Base-by-base conservation (phyloP, 306 rosid species). In the Vicia villosa region DNA sequence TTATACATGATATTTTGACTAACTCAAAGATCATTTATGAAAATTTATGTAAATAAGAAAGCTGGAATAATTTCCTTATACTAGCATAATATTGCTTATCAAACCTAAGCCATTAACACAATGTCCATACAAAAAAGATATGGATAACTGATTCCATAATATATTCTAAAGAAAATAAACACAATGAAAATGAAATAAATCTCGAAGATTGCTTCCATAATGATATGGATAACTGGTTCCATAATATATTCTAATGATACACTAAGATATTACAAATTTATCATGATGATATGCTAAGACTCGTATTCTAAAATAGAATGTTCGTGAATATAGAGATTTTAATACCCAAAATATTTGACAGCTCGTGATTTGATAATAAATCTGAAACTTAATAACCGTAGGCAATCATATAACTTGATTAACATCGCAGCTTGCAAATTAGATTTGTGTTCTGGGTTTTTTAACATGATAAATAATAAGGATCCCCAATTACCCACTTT, bases 41-140 rank as follows among this genome's bases (percentile, higher is more conserved):
- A 54, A 54, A 51, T 47, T 63, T 49, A 21, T 47, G n/a, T 34
- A 22, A 32, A 42, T 7, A 45, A 3, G 43, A 51, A 72, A 62
- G 49, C 69, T 37, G 42, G 66, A 76, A 72, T 12, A 38, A 73
- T 32, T 62, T 73, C 74, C 74, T 16, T 14, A 51, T 51, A 65
- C 22, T 41, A 51, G 56, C 55, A 73, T 49, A 36, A 49, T 49
- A 21, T 22, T 36, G 47, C 58, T 32, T 10, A 37, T 20, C 38
- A 62, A 49, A 34, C 26, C 42, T 37, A 64, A 73, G 63, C 42
- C 8, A 34, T 8, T 40, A 42, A 32, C 40, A 24, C 40, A 41
- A 65, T n/a, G n/a, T n/a, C n/a, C n/a, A n/a, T n/a, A n/a, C n/a
- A n/a, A n/a, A n/a, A n/a, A n/a, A n/a, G n/a, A n/a, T n/a, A n/a